Evolutionary conservation across 768 basidiomycete species (phyloP), one percentile per base, ranked within the genome.

Genomic region (Omphalotus guepiniiformis): DNA sequence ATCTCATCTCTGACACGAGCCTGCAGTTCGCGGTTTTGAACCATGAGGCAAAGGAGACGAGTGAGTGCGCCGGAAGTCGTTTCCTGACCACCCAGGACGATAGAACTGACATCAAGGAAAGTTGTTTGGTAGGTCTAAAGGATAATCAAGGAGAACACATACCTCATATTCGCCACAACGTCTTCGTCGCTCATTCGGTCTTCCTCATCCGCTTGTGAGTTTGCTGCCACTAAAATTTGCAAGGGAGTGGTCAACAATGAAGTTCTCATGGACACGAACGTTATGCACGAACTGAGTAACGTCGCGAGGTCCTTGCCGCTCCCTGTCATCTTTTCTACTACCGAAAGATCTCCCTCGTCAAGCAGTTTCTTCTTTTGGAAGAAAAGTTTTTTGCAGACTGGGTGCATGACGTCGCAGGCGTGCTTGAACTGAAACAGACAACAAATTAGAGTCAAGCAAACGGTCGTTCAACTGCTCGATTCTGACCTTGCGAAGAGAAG

Each of bases 11-110:
- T 53, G n/a, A 71, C 46, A 23, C 50, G 60, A 3, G 48, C 46
- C 50, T 72, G 70, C 3, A 62, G 57, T 1, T 61, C 57, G 0
- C 51, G 57, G 40, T 68, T 49, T 11, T 55, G 28, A 0, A 66
- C 56, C 7, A 71, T 55, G 0, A 61, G 18, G 7, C 50, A 52
- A 13, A 71, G 45, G 8, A 63, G 59, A 0, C 63, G 57, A 8
- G 60, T 54, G 8, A 70, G 54, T 2, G 60, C 55, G 3, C 55
- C 56, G 6, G 66, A 63, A 0, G 69, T 68, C 0, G 68, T 70
- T 49, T 70, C 69, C 41, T 64, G 63, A 1, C 59, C 67, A 1
- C 66, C 65, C 26, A 67, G 62, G 15, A 68, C 55, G 19, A 71
- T 51, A 4, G 62, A 60, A 9, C 65, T n/a, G 67, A 39, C 21